Conservation (phyloP, 768 basidiomycete species). For the Rhodocollybia butyracea region DNA sequence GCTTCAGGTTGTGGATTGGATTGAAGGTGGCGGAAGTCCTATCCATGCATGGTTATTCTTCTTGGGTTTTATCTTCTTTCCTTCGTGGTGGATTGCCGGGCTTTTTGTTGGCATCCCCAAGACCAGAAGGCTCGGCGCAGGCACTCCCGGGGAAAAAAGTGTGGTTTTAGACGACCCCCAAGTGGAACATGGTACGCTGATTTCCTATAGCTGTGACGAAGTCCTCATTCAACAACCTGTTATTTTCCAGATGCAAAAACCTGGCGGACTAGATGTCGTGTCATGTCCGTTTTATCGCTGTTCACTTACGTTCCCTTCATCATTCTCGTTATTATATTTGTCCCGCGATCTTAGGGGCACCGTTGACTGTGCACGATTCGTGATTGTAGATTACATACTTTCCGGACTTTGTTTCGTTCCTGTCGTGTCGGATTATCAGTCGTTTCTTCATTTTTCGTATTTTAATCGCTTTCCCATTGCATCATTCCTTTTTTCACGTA, state of each 20-base stretch:
- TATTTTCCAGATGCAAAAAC: constrained; percentile 39
- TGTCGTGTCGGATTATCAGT: not conserved
- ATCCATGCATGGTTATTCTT: constrained; percentile 79
- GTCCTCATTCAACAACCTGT: not conserved
- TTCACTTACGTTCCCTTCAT: constrained; percentile 59
- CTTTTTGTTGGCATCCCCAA: constrained; percentile 36
- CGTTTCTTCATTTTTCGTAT: not conserved
- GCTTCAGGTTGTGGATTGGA: constrained; percentile 41
- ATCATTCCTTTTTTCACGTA: not conserved
- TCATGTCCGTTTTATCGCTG: constrained; percentile 45
- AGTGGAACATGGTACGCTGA: constrained; percentile 46
- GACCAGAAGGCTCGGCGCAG: constrained; percentile 1
- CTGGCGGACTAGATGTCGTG: constrained; percentile 56
- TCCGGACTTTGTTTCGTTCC: not conserved
- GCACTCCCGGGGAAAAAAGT: not conserved
- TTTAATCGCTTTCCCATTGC: too few species aligned
- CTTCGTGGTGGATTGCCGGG: constrained; percentile 60
- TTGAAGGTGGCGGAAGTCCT: constrained; percentile 47
- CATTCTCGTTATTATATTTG: constrained; percentile 47
- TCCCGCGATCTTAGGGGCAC: not conserved
- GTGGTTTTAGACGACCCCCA: constrained; percentile 55
- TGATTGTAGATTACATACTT: not conserved
- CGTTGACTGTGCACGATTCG: not conserved
- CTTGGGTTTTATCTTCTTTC: constrained; percentile 64
- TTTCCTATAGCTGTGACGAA: not conserved